Evolutionary conservation across 1,284 basidiomycete genomes (phyloP), one percentile per base, ranked within the genome.

Genomic region (Moesziomyces antarcticus): DNA sequence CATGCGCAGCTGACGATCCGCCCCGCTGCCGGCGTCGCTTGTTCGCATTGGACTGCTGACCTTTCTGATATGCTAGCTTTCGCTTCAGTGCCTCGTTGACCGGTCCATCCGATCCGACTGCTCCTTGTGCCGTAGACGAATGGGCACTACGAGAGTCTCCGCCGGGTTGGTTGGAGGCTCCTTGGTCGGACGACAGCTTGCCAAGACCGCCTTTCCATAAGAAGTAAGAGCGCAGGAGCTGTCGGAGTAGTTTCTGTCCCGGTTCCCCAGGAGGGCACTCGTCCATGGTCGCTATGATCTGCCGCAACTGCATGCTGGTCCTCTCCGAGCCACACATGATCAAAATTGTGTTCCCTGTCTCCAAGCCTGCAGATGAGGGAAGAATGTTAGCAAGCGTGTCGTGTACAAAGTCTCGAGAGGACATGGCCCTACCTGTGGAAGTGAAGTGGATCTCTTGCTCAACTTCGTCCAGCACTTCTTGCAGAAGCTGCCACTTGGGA

Each of bases 401-500:
- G 37, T 18, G 16, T 40, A 16, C 37, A 4, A 14, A 40, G 35
- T 2, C 16, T n/a, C 3, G 30, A 40, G 37, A 2, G 16, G 37
- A 35, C 24, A 59, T 33, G 30, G 30, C 13, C 71, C 43, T n/a
- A 67, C 57, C 57, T 10, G 72, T 50, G 49, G 75, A 74, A 8
- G 83, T 47, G 86, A 86, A 72, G 50, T 89, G 76, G 52, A 94
- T 92, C 75, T 94, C 92, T 66, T 91, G 90, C 84, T 99, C 97
- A 6, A 95, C 92, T 85, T 99, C 97, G 68, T 93, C 88, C 50
- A 99, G 83, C 0, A 97, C 89, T 14, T 94, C 92, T 0, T 90
- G 89, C 4, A 99, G 86, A 4, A 97, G 85, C 53, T 88, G 88
- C 96, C 97, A 99, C 82, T 99, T 99, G 0, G 96, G 96, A 42